Base-by-base conservation (phyloP, 352 stramenopile species). In the Blastocystis sp. region DNA sequence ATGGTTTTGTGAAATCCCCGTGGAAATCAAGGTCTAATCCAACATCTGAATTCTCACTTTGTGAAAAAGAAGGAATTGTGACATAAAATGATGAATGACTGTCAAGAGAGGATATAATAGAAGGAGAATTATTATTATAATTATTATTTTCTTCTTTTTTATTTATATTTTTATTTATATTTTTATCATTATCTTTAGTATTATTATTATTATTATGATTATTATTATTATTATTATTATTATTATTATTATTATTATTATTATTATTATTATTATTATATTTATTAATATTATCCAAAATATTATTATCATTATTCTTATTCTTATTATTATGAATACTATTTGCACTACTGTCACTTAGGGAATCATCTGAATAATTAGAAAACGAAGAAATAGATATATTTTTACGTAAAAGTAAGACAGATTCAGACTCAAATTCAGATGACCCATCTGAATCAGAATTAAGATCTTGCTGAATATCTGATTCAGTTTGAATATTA, bases 401-500 rank as follows among this genome's bases (percentile, higher is more conserved):
- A 19, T 13, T 11, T 10, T 6, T 13, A 23, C 33, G n/a, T 13
- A 39, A 39, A n/a, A n/a, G 33, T 16, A 13, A 39, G 13, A 39
- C 33, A 39, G 13, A 13, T 13, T 39, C 33, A n/a, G 11, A n/a
- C 33, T 39, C 33, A 39, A n/a, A 13, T 16, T 39, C n/a, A 13
- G 11, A 39, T 39, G 33, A 13, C n/a, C n/a, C 41, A 7, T 48
- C 31, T 21, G 31, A 24, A 18, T 48, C 41, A 36, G 31, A 24
- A 28, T 24, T 48, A 36, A 48, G 30, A 7, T 57, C 46, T 19
- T 45, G 42, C 46, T 9, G 48, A 24, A 40, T 45, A 49, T 40
- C 36, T 36, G 35, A 30, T 40, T 33, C 48, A 6, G 28, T 43
- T 45, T 43, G 28, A 59, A 40, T 24, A 59, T 27, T n/a, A n/a